Conservation (phyloP, 257 asterid species). For the Capsicum pubescens region DNA sequence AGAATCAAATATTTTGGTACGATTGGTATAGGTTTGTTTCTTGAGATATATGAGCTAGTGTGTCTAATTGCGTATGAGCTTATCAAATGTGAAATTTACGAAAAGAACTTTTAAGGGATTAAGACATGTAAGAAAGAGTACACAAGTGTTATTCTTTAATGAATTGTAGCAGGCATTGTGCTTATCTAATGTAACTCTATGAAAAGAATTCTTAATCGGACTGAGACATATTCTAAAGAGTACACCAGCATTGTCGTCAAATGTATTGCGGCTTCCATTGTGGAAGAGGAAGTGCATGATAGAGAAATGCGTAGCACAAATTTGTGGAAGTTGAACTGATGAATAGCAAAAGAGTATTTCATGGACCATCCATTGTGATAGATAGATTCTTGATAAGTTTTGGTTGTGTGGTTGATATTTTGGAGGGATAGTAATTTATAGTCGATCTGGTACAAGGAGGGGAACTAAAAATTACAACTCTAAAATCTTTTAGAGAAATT, state of each 20-base stretch:
- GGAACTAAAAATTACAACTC: neutral
- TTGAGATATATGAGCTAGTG: neutral
- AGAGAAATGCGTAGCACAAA: neutral
- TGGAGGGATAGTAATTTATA: neutral
- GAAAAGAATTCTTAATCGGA: neutral
- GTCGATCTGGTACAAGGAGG: neutral
- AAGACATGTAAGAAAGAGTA: slow-evolving; percentile 15
- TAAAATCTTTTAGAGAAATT: neutral
- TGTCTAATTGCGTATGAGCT: neutral
- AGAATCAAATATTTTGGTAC: neutral
- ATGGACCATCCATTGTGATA: neutral
- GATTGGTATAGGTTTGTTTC: neutral
- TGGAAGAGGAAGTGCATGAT: neutral
- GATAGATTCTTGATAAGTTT: neutral
- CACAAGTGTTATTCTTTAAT: neutral
- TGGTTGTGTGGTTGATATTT: neutral
- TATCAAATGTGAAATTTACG: neutral
- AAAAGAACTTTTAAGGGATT: neutral
- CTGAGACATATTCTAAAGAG: neutral
- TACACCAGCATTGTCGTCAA: neutral
- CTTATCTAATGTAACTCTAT: neutral
- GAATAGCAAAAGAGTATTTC: neutral
- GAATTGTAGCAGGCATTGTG: neutral
- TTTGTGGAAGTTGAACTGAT: neutral
- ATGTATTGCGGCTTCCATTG: neutral